These are phyloP conservation scores for Phytophthora hibernalis DNA, from an alignment of 352 stramenopile genomes.

Conservation along the genomic window DNA sequence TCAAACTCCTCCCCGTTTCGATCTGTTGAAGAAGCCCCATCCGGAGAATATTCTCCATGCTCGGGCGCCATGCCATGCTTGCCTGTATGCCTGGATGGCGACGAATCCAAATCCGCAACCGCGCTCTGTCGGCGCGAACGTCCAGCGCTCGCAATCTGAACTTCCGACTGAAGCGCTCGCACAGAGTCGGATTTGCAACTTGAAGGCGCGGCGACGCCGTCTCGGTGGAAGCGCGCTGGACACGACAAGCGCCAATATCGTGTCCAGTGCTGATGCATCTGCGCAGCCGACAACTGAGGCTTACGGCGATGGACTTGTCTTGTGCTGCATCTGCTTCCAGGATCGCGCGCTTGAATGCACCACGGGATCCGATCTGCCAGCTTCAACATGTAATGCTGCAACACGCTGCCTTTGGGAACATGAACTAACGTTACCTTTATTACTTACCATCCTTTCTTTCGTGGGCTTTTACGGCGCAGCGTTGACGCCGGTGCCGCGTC, in stretches of 20 bases:
- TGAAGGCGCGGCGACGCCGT: not conserved
- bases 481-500: slow-evolving; percentile 1
- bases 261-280: not conserved
- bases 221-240: not conserved
- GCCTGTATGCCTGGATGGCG: not conserved
- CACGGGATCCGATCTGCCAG: not conserved
- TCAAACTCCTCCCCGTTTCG: slow-evolving; percentile 18
- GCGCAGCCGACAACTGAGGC: not conserved
- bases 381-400: slow-evolving; percentile 6
- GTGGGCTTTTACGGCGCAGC: slow-evolving; percentile 2
- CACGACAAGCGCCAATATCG: not conserved
- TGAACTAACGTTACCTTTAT: slow-evolving; percentile 6
- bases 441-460: not conserved
- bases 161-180: slow-evolving; percentile 5
- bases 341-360: not conserved
- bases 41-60: slow-evolving; percentile 19
- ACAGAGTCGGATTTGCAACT: slow-evolving; percentile 13
- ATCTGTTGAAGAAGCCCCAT: slow-evolving; percentile 36
- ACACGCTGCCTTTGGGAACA: not conserved
- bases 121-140: too few species aligned
- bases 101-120: slow-evolving; percentile 4
- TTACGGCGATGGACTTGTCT: slow-evolving; percentile 1
- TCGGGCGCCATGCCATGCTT: not conserved
- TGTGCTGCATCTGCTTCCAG: not conserved
- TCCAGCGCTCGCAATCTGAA: slow-evolving; percentile 5